Conservation (phyloP, 2,329 filamentous ascomycete genomes). For the Colletotrichum sp. region DNA sequence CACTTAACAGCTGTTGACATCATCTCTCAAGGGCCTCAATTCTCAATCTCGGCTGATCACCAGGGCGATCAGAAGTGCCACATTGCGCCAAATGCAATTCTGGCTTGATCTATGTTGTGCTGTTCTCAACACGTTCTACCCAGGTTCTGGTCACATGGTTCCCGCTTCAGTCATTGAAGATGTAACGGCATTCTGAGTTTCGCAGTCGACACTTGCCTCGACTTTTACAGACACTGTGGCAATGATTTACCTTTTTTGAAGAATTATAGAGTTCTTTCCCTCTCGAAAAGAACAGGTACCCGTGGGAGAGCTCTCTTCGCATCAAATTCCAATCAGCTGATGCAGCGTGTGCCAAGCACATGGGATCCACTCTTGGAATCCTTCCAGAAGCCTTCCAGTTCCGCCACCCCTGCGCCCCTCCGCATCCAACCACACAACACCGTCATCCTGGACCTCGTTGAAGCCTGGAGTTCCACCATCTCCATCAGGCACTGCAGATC, state of each 20-base stretch:
- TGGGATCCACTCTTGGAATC: not conserved
- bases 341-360: not conserved
- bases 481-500: not conserved
- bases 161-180: not conserved
- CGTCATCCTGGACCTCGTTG: not conserved
- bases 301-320: not conserved
- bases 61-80: not conserved
- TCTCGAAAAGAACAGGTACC: not conserved
- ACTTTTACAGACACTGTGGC: not conserved
- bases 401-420: constrained; percentile 10
- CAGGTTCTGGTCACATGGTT: not conserved
- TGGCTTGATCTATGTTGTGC: not conserved
- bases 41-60: not conserved
- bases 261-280: not conserved
- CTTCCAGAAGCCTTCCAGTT: constrained; percentile 17
- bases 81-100: not conserved
- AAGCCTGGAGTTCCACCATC: not conserved
- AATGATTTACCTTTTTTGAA: not conserved
- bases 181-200: not conserved
- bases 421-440: not conserved
- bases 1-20: not conserved
- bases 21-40: not conserved
- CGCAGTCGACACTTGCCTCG: not conserved
- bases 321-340: not conserved
- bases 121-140: not conserved